Conservation (phyloP, 2,329 filamentous ascomycete species). For the Sporothrix protearum region DNA sequence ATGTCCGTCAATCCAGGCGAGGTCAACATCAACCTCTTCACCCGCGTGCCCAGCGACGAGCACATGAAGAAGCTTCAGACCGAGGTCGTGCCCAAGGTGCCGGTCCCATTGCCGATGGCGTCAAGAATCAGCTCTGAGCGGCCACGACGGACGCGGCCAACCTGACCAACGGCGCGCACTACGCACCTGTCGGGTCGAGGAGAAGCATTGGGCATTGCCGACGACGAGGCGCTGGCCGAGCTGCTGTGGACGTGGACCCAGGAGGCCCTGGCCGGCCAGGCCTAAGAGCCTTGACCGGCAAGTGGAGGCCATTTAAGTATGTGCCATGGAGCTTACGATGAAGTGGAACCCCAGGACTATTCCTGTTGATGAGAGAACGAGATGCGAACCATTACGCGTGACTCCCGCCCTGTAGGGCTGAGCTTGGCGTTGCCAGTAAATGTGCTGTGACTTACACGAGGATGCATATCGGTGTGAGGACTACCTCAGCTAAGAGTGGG, state of each 20-base stretch:
- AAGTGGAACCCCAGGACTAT: too few relatives aligned
- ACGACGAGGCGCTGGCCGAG: conserved; percentile 31
- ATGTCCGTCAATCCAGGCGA: conserved; percentile 34
- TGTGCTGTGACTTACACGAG: too few relatives aligned
- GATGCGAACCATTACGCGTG: too few relatives aligned
- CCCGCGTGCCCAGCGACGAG: conserved; percentile 32
- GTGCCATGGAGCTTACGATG: too few relatives aligned
- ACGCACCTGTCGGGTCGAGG: conserved; percentile 36
- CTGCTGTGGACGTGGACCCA: conserved; percentile 38
- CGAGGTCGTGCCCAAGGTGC: conserved; percentile 13
- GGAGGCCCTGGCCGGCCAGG: conserved; percentile 31
- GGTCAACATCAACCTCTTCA: conserved; percentile 31
- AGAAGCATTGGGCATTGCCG: conserved; percentile 23
- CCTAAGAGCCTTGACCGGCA: too few relatives aligned
- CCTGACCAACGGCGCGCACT: conserved; percentile 35
- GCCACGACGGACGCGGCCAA: conserved; percentile 33
- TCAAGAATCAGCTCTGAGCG: conserved; percentile 43
- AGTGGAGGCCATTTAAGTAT: too few relatives aligned
- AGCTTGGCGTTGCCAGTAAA: background rate
- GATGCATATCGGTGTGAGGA: too few relatives aligned
- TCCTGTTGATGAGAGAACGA: too few relatives aligned
- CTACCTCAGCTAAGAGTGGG: too few relatives aligned
- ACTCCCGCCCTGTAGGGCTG: background rate
- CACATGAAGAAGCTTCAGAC: conserved; percentile 23
- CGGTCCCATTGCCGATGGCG: conserved; percentile 11